Conservation (phyloP, 805 yeast genomes). For the Metschnikowia koreensis region DNA sequence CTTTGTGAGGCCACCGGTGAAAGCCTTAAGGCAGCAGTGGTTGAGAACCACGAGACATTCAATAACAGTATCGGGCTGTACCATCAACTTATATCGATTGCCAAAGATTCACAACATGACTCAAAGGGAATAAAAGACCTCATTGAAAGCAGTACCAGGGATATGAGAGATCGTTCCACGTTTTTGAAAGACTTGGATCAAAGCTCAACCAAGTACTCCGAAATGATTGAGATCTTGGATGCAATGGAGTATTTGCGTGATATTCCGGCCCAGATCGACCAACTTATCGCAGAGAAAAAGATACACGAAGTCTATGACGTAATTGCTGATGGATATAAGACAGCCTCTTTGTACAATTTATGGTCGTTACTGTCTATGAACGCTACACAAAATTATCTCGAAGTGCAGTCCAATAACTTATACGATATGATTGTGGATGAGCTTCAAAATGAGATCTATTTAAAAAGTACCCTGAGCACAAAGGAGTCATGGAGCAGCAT, state of each 20-base stretch:
- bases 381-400: conserved; percentile 50
- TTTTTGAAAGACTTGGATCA: conserved; percentile 62
- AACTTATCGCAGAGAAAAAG: conserved; percentile 62
- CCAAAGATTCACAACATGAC: conserved; percentile 63
- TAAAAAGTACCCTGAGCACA: conserved; percentile 32
- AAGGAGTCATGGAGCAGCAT: conserved; percentile 17
- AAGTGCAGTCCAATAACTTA: conserved; percentile 55
- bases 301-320: conserved; percentile 64
- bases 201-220: conserved; percentile 58
- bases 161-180: conserved; percentile 53
- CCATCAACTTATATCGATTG: conserved; percentile 61
- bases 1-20: conserved; percentile 55
- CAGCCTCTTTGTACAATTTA: conserved; percentile 51
- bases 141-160: conserved; percentile 48
- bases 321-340: conserved; percentile 41
- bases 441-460: conserved; percentile 63
- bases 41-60: conserved; percentile 78
- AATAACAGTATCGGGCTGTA: conserved; percentile 84
- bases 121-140: conserved; percentile 48
- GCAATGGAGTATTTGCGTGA: conserved; percentile 59
- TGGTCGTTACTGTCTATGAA: conserved; percentile 58
- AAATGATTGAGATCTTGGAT: conserved; percentile 68
- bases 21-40: conserved; percentile 67
- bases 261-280: conserved; percentile 64
- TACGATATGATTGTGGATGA: conserved; percentile 78